Conservation (phyloP, 2,329 filamentous ascomycete genomes). For the Knufia petricola region DNA sequence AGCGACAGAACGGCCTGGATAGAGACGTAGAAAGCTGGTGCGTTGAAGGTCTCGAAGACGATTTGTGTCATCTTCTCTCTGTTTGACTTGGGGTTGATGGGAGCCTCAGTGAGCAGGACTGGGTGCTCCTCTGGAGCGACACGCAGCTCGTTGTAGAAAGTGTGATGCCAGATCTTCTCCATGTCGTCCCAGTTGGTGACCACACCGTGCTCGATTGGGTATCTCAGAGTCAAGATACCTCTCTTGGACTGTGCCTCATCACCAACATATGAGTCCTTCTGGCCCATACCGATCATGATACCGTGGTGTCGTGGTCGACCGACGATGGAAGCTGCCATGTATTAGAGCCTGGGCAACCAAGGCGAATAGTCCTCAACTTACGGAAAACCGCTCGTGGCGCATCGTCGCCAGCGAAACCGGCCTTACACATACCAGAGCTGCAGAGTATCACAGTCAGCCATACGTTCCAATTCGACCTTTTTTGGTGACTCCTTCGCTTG, state of each 20-base stretch:
- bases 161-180: conserved; percentile 99
- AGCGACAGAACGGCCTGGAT: conserved; percentile 99
- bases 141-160: conserved; percentile 99
- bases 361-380: conserved; percentile 51
- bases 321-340: conserved; percentile 82
- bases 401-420: conserved; percentile 99
- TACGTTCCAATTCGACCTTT: neutral
- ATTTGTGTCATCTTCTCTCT: conserved; percentile 99
- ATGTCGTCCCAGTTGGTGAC: conserved; percentile 99
- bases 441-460: conserved; percentile 24
- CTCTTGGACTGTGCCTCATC: conserved; percentile 99
- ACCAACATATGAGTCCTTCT: conserved; percentile 99
- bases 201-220: conserved; percentile 99
- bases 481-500: neutral
- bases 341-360: neutral
- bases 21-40: conserved; percentile 99
- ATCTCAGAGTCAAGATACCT: conserved; percentile 99
- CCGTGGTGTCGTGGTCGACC: conserved; percentile 99
- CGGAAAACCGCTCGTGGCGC: conserved; percentile 99
- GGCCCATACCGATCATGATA: conserved; percentile 99
- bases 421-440: conserved; percentile 99
- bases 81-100: conserved; percentile 99
- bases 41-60: conserved; percentile 99
- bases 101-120: conserved; percentile 95
- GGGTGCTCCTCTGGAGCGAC: conserved; percentile 99